A percentile compares a stretch with the other conserved stretches of the same genome.
Conservation (phyloP, 1,284 basidiomycete species). For the Inonotus hispidus region DNA sequence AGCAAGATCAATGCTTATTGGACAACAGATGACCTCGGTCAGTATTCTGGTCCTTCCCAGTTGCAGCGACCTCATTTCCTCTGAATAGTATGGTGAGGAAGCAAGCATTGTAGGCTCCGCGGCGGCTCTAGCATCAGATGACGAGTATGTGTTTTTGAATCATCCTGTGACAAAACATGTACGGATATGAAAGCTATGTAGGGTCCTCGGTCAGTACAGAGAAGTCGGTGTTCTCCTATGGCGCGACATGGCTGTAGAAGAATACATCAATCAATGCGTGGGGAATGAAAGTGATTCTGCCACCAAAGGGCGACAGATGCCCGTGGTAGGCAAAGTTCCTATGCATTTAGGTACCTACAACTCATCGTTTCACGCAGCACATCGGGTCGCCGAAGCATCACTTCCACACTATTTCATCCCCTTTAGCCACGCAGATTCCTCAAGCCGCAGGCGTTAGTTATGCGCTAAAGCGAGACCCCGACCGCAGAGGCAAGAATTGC, state of each 20-base stretch:
- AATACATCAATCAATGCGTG: slow-evolving; percentile 85
- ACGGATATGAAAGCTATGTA: slow-evolving; percentile 8
- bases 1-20: neutral
- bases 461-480: slow-evolving; percentile 77
- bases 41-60: slow-evolving; percentile 25
- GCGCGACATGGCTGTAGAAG: slow-evolving; percentile 72
- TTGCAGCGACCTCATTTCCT: slow-evolving; percentile 5
- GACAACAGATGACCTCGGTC: slow-evolving; percentile 68
- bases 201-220: slow-evolving; percentile 64
- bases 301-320: slow-evolving; percentile 88
- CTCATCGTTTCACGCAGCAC: slow-evolving; percentile 45
- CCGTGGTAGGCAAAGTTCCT: slow-evolving; percentile 47
- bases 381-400: slow-evolving; percentile 82
- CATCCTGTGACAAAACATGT: neutral
- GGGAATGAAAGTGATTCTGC: slow-evolving; percentile 78
- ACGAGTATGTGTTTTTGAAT: slow-evolving; percentile 62
- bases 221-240: slow-evolving; percentile 89
- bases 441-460: slow-evolving; percentile 93
- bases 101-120: slow-evolving; percentile 88
- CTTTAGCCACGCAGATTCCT: slow-evolving; percentile 93
- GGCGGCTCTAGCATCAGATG: slow-evolving; percentile 75
- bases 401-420: slow-evolving; percentile 92
- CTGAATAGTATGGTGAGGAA: slow-evolving; percentile 78
- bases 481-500: slow-evolving; percentile 66
- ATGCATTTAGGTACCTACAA: neutral